Evolutionary conservation across 106 monocot species (phyloP).

Genomic region (Apostasia ramifera): DNA sequence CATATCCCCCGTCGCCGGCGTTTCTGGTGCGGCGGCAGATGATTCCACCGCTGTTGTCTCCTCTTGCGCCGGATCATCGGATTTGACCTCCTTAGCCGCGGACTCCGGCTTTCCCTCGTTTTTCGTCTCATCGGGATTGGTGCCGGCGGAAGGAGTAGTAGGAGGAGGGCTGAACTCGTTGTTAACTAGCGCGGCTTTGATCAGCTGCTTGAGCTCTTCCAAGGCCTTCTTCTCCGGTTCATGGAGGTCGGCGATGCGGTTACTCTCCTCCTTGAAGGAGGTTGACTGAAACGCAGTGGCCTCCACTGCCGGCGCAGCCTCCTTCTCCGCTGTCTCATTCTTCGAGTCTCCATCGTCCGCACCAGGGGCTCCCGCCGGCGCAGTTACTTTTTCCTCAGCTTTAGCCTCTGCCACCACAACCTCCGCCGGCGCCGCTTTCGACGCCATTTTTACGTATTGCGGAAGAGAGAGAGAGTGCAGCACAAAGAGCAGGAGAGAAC

Average conservation of each 20-base stretch:
- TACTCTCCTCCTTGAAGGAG: conserved; percentile 68
- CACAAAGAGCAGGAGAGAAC: too few species aligned
- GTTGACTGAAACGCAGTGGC: conserved; percentile 21
- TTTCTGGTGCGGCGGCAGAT: too few species aligned
- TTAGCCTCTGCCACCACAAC: too few species aligned
- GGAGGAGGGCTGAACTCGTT: conserved; percentile 42
- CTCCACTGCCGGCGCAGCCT: conserved; percentile 3
- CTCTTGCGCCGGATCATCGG: neutral
- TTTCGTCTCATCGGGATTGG: conserved; percentile 1
- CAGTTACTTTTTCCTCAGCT: too few species aligned
- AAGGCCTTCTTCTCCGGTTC: conserved; percentile 63
- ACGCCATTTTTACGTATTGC: too few species aligned
- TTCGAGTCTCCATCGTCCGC: conserved; percentile 1
- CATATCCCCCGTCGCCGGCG: too few species aligned
- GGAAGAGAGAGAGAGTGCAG: too few species aligned
- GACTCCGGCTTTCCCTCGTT: neutral
- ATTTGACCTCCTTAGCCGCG: neutral
- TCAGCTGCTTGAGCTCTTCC: conserved; percentile 49
- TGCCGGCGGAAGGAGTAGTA: conserved; percentile 11
- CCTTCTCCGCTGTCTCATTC: neutral
- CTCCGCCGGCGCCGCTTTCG: too few species aligned
- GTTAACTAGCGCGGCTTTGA: conserved; percentile 32
- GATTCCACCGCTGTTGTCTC: neutral
- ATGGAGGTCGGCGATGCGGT: conserved; percentile 39
- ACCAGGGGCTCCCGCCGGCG: neutral